Base-by-base conservation (phyloP, 306 rosid genomes). In the Phaseolus lunatus region DNA sequence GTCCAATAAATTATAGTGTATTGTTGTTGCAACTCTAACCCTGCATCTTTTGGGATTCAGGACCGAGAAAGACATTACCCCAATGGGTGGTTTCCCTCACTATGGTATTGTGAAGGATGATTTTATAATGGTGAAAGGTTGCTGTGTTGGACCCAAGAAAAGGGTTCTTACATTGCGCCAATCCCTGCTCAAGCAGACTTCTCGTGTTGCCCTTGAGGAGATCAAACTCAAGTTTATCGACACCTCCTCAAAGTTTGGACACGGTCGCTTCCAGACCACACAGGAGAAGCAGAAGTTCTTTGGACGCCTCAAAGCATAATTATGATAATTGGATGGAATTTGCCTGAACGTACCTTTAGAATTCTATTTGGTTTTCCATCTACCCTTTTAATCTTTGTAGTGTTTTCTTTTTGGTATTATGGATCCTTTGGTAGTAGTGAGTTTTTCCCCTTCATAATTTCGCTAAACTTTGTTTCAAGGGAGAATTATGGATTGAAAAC, bases 1-100 rank as follows among this genome's bases (percentile, higher is more conserved):
- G 22, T 23, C n/a, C 24, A 14, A 12, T 26, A 12, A 15, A 2
- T 31, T 61, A 16, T 22, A 9, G 12, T n/a, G 8, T 35, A 41
- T 2, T 35, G 22, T 58, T 5, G 66, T 7, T 56, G 52, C 0
- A 2, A 29, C 12, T 41, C 4, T 35, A 24, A 39, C 31, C 15
- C 7, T 12, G 26, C n/a, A 15, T 6, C 20, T 63, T 47, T 77
- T 29, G 14, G 85, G 77, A 6, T 8, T 13, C 86, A 92, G 97
- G 89, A 92, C 97, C n/a, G 96, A 92, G 90, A 92, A 92, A 53
- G 96, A 92, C 26, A 85, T 92, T 24, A 92, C 93, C 9, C 97
- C 97, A 24, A 87, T 92, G 83, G 97, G 97, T 76, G 97, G 97
- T 33, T 92, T 92, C 87, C 97, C 97, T 9, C 96, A 92, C 79